Conservation (phyloP, 192 early-diverging fungal genomes). For the Podila epigama region DNA sequence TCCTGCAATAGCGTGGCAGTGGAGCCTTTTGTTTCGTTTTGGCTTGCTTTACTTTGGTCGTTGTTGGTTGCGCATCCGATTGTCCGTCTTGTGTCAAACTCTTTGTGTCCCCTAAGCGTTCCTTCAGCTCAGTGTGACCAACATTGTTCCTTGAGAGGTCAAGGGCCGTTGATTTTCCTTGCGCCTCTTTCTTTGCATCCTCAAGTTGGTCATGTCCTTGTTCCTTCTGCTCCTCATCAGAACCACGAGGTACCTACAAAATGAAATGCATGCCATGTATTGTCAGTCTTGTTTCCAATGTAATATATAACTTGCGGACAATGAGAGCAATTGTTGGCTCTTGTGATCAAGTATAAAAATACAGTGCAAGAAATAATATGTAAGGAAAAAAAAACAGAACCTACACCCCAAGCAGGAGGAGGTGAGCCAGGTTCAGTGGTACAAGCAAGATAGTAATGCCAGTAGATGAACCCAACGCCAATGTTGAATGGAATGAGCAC, state of each 20-base stretch:
- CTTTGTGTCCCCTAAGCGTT: neutral
- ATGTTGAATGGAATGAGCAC: conserved; percentile 81
- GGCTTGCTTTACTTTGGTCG: conserved; percentile 34
- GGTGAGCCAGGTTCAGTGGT: conserved; percentile 83
- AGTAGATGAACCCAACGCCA: conserved; percentile 75
- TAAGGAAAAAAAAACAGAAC: conserved; percentile 8
- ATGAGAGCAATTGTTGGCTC: neutral
- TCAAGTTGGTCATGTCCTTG: too few species aligned
- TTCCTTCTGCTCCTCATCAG: too few species aligned
- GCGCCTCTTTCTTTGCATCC: too few species aligned
- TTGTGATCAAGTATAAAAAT: neutral
- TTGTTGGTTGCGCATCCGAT: neutral
- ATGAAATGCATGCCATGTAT: too few species aligned
- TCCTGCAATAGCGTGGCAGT: conserved; percentile 75
- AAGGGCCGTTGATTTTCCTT: too few species aligned
- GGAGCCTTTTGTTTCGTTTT: conserved; percentile 73
- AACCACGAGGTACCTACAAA: too few species aligned
- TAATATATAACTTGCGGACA: too few species aligned
- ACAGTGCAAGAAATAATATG: too few species aligned
- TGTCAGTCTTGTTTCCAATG: too few species aligned
- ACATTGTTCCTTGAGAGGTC: too few species aligned
- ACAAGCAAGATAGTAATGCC: conserved; percentile 88
- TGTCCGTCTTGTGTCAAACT: neutral
- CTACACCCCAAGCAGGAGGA: conserved; percentile 61
- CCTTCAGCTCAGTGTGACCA: neutral